A percentile compares a stretch with the other conserved stretches of the same genome.
Evolutionary conservation across 2,329 filamentous ascomycete genomes (phyloP).

Genomic region (Calonectria hawksworthii): DNA sequence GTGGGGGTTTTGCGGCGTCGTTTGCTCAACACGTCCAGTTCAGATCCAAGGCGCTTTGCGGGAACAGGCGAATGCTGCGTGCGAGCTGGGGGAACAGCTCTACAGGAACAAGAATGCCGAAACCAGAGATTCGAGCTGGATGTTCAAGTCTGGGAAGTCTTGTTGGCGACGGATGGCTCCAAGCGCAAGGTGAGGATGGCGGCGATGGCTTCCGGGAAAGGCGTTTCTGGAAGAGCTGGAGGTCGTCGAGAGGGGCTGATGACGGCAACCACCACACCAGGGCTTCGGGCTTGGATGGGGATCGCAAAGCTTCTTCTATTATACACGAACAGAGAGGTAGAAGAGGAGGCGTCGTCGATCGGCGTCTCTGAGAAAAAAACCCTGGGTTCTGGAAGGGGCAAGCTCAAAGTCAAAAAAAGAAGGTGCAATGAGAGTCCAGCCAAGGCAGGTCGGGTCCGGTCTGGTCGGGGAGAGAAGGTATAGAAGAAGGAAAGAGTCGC

Average conservation of each 20-base stretch:
- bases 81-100: background rate
- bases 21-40: background rate
- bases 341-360: slow-evolving; percentile 14
- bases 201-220: slow-evolving; percentile 32
- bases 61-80: background rate
- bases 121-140: background rate
- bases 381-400: slow-evolving; percentile 25
- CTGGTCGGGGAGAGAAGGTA: slow-evolving; percentile 35
- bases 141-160: background rate
- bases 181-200: slow-evolving; percentile 23
- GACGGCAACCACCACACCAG: slow-evolving; percentile 23
- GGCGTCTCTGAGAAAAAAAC: slow-evolving; percentile 13
- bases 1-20: background rate
- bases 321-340: slow-evolving; percentile 11
- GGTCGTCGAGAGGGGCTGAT: slow-evolving; percentile 24
- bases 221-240: slow-evolving; percentile 24
- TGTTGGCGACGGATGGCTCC: slow-evolving; percentile 15
- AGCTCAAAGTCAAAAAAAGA: slow-evolving; percentile 35
- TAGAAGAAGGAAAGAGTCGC: slow-evolving; percentile 35
- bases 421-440: slow-evolving; percentile 27
- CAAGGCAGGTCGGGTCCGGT: slow-evolving; percentile 17
- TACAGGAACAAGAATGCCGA: background rate
- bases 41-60: background rate
- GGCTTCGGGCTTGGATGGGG: slow-evolving; percentile 13
- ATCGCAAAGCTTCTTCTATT: slow-evolving; percentile 31